Evolutionary conservation across 129 eudicot genomes (phyloP), one percentile per base, ranked within the genome.

Genomic region (Logfia minima): DNA sequence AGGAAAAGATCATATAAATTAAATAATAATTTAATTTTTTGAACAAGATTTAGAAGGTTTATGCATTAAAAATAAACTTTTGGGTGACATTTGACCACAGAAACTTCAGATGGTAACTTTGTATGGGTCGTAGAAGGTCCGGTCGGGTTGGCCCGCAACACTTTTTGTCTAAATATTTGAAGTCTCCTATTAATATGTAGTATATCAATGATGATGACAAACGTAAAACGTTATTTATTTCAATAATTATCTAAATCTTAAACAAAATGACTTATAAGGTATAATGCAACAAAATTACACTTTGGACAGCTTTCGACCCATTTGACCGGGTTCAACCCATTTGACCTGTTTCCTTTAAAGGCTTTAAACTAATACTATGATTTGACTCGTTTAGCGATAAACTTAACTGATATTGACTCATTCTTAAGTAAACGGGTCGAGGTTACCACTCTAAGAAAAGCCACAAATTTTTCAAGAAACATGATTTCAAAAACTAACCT

Each of bases 401-500:
- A 73, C 53, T 3, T 37, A 31, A 19, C 77, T 53, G 11, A 22
- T 18, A 72, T 31, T 17, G 5, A 72, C 52, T 5, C 23, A 28
- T 75, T 76, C 31, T 51, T 28, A 51, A 31, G 61, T 24, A 64
- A 48, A 21, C 0, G 2, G 23, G 43, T 48, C 24, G 13, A 64
- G 31, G 21, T 26, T 34, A 31, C 39, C 56, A 68, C 68, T 32
- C 16, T 21, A 24, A 45, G 7, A 70, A 78, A 32, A 34, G 59
- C 55, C 51, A 58, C n/a, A 4, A 34, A 64, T 22, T 19, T 28
- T 56, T 59, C 62, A 69, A 70, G 53, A 41, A 32, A 53, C 29
- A 0, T 66, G 70, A 66, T 56, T 45, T 56, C 0, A 23, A 81
- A 74, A 14, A 68, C 70, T 6, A 59, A 95, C 99, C 99, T 95